Evolutionary conservation across 2,329 filamentous ascomycete species (phyloP).

Genomic region (Chaetomiaceae sp.): DNA sequence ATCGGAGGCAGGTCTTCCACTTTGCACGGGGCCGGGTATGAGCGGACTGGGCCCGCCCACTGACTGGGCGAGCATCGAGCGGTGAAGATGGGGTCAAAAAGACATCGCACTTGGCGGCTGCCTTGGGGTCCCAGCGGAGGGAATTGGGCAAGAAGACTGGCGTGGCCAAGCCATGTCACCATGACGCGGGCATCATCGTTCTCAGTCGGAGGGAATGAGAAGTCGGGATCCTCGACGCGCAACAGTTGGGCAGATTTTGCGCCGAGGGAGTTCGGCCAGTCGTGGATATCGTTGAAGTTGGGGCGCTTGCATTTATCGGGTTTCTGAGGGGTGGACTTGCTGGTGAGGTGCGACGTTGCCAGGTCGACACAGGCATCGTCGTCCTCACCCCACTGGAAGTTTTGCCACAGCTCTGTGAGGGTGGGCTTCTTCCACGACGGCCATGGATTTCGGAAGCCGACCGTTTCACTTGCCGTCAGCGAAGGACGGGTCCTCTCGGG

Average conservation of each 20-base stretch:
- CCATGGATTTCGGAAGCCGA: slow-evolving; percentile 29
- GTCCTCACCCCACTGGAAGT: slow-evolving; percentile 25
- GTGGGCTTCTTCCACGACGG: slow-evolving; percentile 27
- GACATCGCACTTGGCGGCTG: slow-evolving; percentile 36
- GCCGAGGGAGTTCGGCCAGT: slow-evolving; percentile 15
- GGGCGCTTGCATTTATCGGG: slow-evolving; percentile 10
- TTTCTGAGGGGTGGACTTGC: background rate
- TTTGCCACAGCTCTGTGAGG: slow-evolving; percentile 16
- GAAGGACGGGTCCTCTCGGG: background rate
- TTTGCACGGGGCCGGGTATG: slow-evolving; percentile 45
- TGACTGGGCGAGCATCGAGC: slow-evolving; percentile 43
- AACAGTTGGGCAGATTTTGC: slow-evolving; percentile 23
- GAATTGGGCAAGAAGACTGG: slow-evolving; percentile 68
- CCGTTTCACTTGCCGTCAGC: background rate
- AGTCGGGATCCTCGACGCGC: slow-evolving; percentile 22
- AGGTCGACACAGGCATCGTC: slow-evolving; percentile 21
- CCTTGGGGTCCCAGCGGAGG: slow-evolving; percentile 34
- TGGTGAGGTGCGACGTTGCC: slow-evolving; percentile 19
- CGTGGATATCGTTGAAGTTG: slow-evolving; percentile 15
- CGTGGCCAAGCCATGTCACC: slow-evolving; percentile 71
- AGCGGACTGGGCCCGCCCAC: slow-evolving; percentile 45
- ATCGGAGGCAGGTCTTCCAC: slow-evolving; percentile 46
- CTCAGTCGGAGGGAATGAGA: slow-evolving; percentile 18
- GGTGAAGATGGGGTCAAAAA: slow-evolving; percentile 51
- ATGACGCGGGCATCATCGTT: slow-evolving; percentile 22